These are phyloP conservation scores for Yamadazyma blattariae DNA, from an alignment of 1,139 yeast genomes.

Conservation along the genomic window DNA sequence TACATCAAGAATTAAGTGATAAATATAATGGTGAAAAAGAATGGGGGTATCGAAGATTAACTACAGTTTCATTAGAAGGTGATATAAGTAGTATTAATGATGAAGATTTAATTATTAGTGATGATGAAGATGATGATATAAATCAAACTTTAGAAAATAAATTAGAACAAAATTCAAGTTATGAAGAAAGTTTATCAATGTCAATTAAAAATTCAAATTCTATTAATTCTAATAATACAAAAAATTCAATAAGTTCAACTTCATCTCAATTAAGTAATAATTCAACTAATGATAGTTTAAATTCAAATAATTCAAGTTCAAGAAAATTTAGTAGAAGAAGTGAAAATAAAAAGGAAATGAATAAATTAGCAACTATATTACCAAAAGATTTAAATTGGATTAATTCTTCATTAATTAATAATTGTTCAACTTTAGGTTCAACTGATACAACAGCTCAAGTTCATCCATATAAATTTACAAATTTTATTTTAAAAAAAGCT, in stretches of 20 bases:
- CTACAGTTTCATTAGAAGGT: constrained; percentile 87
- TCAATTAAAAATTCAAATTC: constrained; percentile 1
- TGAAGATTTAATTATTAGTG: constrained; percentile 17
- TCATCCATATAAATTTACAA: constrained; percentile 92
- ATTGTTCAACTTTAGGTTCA: constrained; percentile 82
- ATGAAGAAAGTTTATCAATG: neutral
- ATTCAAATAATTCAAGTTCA: constrained; percentile 12
- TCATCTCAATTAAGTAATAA: neutral
- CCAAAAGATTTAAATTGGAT: constrained; percentile 87
- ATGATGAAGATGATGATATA: constrained; percentile 13
- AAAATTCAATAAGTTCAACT: neutral
- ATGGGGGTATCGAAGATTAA: constrained; percentile 91
- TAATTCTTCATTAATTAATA: constrained; percentile 57
- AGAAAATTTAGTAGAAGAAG: constrained; percentile 28
- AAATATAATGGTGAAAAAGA: constrained; percentile 75
- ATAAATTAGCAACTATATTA: constrained; percentile 25
- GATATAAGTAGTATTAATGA: constrained; percentile 48
- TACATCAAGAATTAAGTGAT: constrained; percentile 81
- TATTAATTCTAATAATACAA: neutral
- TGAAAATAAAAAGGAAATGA: constrained; percentile 5
- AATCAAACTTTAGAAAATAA: constrained; percentile 9
- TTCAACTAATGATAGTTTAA: neutral
- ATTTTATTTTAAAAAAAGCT: constrained; percentile 74
- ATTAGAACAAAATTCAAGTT: constrained; percentile 6
- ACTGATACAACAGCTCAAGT: constrained; percentile 93